Percentiles rank a stretch among this genome's conserved stretches.
Evolutionary conservation across 2,329 filamentous ascomycete genomes (phyloP).

Genomic region (Lecanosticta acicola): DNA sequence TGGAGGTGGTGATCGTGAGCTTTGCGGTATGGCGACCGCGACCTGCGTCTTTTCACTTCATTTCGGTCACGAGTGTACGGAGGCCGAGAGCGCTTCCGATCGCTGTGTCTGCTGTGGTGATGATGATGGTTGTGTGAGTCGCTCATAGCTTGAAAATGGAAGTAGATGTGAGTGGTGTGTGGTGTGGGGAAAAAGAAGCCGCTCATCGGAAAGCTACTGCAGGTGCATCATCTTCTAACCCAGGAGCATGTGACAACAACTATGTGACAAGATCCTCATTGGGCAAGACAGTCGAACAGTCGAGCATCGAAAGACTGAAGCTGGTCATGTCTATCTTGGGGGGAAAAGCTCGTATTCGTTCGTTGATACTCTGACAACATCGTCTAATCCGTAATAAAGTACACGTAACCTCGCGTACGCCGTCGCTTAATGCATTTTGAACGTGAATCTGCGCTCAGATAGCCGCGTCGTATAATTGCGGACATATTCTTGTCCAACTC

Average conservation of each 20-base stretch:
- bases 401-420: slow-evolving; percentile 4
- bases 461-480: neutral
- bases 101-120: neutral
- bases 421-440: slow-evolving; percentile 1
- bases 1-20: slow-evolving; percentile 6
- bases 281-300: neutral
- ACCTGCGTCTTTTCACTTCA: slow-evolving; percentile 22
- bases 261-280: neutral
- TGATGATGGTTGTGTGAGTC: neutral
- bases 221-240: too few relatives aligned
- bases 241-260: neutral
- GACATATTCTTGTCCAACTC: neutral
- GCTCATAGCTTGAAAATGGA: neutral
- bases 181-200: neutral
- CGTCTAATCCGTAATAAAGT: slow-evolving; percentile 4
- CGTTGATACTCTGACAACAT: slow-evolving; percentile 3
- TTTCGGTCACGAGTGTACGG: slow-evolving; percentile 8
- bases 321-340: neutral
- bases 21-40: slow-evolving; percentile 24
- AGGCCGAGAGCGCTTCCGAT: slow-evolving; percentile 21
- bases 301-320: neutral
- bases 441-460: neutral
- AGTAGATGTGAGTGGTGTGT: neutral
- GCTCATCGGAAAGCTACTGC: neutral
- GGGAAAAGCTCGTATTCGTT: neutral